A percentile compares a stretch with the other conserved stretches of the same genome.
Evolutionary conservation across 306 rosid genomes (phyloP).

Genomic region (Boehmeria nivea): DNA sequence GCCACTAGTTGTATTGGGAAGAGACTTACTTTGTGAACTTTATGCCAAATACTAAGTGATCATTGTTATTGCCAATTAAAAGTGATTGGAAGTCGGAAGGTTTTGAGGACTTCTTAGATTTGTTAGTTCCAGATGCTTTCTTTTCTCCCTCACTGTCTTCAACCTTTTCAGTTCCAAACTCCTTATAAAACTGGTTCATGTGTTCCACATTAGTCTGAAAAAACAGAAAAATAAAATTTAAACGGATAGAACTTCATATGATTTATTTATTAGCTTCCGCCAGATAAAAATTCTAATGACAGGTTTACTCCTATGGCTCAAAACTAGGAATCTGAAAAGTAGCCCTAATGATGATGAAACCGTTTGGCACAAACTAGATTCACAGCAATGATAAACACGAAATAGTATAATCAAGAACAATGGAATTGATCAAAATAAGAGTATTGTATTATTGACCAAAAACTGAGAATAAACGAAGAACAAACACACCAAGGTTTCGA

Average conservation of each 20-base stretch:
- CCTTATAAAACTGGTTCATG: conserved; percentile 61
- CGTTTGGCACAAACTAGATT: no score
- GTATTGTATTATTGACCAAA: no score
- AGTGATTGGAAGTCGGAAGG: conserved; percentile 70
- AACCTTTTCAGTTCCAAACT: conserved; percentile 62
- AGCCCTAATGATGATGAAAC: neutral
- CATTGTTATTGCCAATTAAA: conserved; percentile 74
- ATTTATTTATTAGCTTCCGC: conserved; percentile 15
- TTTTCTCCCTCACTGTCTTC: conserved; percentile 26
- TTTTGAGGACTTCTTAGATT: conserved; percentile 48
- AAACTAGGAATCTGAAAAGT: neutral
- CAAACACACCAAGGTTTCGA: no score
- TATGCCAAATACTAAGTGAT: conserved; percentile 87
- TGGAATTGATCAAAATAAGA: no score
- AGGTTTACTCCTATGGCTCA: neutral
- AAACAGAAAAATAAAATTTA: conserved; percentile 24
- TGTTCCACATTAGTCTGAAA: conserved; percentile 64
- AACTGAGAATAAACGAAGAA: no score
- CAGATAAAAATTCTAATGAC: neutral
- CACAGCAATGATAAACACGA: no score
- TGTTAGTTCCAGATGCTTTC: conserved; percentile 25
- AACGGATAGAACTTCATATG: no score
- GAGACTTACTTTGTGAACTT: conserved; percentile 70
- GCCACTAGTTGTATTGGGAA: no score
- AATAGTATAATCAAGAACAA: no score